These are phyloP conservation scores for Alternaria sp. DNA, from an alignment of 2,329 filamentous ascomycete genomes.

Conservation along the genomic window DNA sequence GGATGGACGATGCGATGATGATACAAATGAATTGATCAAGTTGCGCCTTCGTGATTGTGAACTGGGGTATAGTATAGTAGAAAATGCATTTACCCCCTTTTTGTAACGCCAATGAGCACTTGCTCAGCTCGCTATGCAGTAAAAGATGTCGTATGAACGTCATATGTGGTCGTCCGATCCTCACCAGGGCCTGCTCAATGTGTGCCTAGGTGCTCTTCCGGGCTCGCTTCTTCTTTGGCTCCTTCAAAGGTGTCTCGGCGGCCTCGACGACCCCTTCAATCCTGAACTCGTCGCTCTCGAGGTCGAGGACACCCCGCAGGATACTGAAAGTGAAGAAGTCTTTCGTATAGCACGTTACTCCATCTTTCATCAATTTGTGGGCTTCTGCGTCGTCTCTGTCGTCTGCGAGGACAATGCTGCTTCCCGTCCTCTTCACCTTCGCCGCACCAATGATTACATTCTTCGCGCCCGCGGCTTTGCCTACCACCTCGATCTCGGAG, in stretches of 20 bases:
- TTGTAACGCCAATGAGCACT: background rate
- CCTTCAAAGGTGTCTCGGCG: constrained; percentile 6
- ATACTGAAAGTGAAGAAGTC: constrained; percentile 56
- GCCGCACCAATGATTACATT: constrained; percentile 31
- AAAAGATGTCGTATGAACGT: background rate
- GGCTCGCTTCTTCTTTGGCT: constrained; percentile 25
- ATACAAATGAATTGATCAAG: background rate
- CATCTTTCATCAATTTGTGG: constrained; percentile 41
- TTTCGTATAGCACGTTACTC: constrained; percentile 51
- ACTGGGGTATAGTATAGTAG: constrained; percentile 1
- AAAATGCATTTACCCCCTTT: background rate
- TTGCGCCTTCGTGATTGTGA: background rate
- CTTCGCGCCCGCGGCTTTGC: constrained; percentile 50
- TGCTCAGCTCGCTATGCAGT: constrained; percentile 18
- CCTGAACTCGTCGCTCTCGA: constrained; percentile 52
- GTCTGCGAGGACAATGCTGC: constrained; percentile 51
- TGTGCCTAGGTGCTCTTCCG: constrained; percentile 21
- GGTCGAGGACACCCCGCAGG: constrained; percentile 53
- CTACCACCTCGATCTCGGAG: constrained; percentile 51
- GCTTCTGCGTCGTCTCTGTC: constrained; percentile 50
- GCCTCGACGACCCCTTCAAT: constrained; percentile 17
- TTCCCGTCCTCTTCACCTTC: constrained; percentile 29
- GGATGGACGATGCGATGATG: background rate
- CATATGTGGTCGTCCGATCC: background rate
- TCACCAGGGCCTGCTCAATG: background rate